Evolutionary conservation across 2,329 filamentous ascomycete species (phyloP), one percentile per base, ranked within the genome.

Genomic region (Lasiodiplodia citricola): DNA sequence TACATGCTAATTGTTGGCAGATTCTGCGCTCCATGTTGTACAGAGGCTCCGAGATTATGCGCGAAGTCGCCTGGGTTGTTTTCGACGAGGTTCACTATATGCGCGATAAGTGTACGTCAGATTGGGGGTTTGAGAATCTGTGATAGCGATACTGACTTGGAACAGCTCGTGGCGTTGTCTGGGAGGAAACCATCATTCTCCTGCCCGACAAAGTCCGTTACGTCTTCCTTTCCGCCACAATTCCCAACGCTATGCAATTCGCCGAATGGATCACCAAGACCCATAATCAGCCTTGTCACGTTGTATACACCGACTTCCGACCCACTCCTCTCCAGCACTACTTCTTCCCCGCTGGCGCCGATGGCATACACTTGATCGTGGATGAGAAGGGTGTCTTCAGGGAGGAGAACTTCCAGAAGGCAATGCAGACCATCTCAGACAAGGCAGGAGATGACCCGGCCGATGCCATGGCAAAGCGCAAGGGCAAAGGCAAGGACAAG

Each of bases 1-100:
- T 6, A 1, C 11, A 28, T 21, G 23, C 58, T 63, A 23, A 63
- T 16, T 2, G 11, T 13, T 7, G 18, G 16, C 21, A 63, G 84
- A 99, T 99, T 93, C 82, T 99, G 78, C 91, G 96, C 60, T 98
- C 95, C 21, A 99, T 99, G 96, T 80, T 99, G 82, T 99, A 99
- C 81, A 89, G 96, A 73, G 96, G 96, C 70, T 98, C 96, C 0
- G 96, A 99, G 83, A 98, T 99, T 72, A 99, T 99, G 95, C 93
- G 96, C 73, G 96, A 99, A 83, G 96, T 99, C 1, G 94, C 92
- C 16, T 99, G 96, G 96, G 96, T 99, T 1, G 86, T 99, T 2
- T 99, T 99, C 75, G 96, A 99, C 81, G 96, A 99, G 81, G 97
- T 99, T 71, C 96, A 99, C 81, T 99, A 99, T 82, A 91, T 99